Base-by-base conservation (phyloP, 2,329 filamentous ascomycete species). In the Talaromyces sp. region DNA sequence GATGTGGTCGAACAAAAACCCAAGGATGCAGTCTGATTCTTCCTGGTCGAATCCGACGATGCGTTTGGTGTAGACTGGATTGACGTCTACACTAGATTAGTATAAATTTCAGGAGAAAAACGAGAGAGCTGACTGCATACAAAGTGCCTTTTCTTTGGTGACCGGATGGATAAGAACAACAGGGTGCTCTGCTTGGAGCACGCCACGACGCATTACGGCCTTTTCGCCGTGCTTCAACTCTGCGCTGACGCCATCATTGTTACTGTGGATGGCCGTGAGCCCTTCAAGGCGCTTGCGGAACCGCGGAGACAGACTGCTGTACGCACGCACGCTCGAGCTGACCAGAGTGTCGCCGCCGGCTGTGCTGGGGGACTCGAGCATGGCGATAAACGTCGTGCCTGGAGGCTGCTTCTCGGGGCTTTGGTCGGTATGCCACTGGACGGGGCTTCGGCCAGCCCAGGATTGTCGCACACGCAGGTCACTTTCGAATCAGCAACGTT, bases 391-490 rank as follows among this genome's bases (percentile, higher is more conserved):
- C 35, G 53, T 55, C 6, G 53, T 55, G 26, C 53, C 53, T 41
- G 53, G 53, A 14, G 53, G 53, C 24, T 55, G 53, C 21, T 55
- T 41, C 9, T 55, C 53, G 13, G 51, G 51, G 13, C 51, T 54
- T 32, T 54, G 51, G 26, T 54, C 51, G 17, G 51, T 55, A 41
- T 55, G 53, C 53, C 53, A 55, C 35, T 55, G 53, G 7, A 55
- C 53, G 4, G 53, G 53, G 29, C 53, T 35, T 17, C 53, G 29
- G 32, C 53, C 53, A 17, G 53, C 53, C 53, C 53, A 55, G 32
- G 53, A 55, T 26, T 55, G 53, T 6, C 53, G 53, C 11, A 55
- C 53, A 43, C 53, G 53, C 17, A 55, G 53, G 32, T 55, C 53
- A 38, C 53, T 55, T 21, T 55, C 7, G 24, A 24, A 24, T 55